Percentiles rank a stretch among this genome's conserved stretches.
Evolutionary conservation across 352 stramenopile species (phyloP).

Genomic region (Phytopythium ostracodes): DNA sequence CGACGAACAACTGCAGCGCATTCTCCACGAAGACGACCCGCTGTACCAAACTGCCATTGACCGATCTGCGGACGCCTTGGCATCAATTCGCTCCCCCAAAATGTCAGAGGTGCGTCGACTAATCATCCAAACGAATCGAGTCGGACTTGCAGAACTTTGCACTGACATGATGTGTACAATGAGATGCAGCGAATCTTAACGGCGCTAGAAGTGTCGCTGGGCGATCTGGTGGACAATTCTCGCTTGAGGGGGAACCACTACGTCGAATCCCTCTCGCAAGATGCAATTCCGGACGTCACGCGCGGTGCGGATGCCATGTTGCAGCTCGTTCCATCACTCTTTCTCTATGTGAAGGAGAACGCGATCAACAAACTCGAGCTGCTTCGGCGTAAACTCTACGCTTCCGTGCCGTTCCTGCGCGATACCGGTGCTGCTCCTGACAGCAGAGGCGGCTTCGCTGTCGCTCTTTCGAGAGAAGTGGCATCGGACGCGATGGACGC

Average conservation of each 20-base stretch:
- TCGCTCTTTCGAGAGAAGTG: constrained; percentile 14
- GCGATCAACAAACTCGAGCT: constrained; percentile 28
- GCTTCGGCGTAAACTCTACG: constrained; percentile 28
- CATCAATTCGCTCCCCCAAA: neutral
- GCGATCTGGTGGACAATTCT: constrained; percentile 28
- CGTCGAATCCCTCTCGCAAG: constrained; percentile 19
- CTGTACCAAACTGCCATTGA: constrained; percentile 28
- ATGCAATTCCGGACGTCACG: constrained; percentile 20
- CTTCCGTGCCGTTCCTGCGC: constrained; percentile 35
- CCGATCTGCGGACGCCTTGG: constrained; percentile 12
- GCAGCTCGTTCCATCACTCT: constrained; percentile 34
- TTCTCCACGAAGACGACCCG: neutral
- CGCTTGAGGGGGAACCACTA: constrained; percentile 34
- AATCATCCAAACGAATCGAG: neutral
- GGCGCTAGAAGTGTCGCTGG: constrained; percentile 36
- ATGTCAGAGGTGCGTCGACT: neutral
- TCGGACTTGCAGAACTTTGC: too few relatives aligned
- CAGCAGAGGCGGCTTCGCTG: constrained; percentile 14
- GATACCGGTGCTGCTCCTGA: constrained; percentile 6
- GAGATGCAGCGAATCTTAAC: constrained; percentile 29
- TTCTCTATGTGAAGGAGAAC: constrained; percentile 40
- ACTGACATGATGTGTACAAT: neutral
- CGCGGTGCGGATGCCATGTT: constrained; percentile 23
- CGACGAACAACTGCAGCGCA: neutral
- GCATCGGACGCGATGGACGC: constrained; percentile 24